Conservation (phyloP, 108 stramenopile genomes). For the Nitzschia sp. region DNA sequence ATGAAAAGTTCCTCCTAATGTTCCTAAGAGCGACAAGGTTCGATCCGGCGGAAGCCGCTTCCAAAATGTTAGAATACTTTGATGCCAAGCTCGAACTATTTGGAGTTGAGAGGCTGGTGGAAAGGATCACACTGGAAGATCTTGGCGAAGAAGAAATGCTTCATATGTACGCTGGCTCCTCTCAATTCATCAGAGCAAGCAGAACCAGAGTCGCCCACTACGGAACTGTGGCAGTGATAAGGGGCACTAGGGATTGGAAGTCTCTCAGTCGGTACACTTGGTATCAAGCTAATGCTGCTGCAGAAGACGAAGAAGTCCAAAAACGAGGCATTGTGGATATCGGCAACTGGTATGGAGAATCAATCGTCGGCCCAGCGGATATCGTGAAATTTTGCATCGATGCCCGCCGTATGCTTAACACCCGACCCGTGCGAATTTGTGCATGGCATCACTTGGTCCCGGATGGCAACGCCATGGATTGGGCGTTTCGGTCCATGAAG, state of each 20-base stretch:
- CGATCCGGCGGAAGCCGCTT: background rate
- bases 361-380: no score
- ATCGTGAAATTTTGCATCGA: no score
- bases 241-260: background rate
- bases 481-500: no score
- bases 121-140: constrained; percentile 3
- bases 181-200: background rate
- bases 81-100: constrained; percentile 1
- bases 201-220: background rate
- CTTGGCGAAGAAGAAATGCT: background rate
- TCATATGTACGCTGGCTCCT: background rate
- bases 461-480: no score
- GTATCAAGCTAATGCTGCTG: background rate
- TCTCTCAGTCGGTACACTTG: background rate
- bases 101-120: background rate
- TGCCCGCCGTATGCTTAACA: no score
- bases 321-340: constrained; percentile 3
- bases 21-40: constrained; percentile 5
- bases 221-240: background rate
- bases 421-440: no score
- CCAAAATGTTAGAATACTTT: background rate
- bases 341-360: no score
- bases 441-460: no score
- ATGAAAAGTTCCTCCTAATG: background rate
- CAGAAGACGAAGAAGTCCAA: constrained; percentile 12